Evolutionary conservation across 2,329 filamentous ascomycete species (phyloP), one percentile per base, ranked within the genome.

Genomic region (Aspergillus sp.): DNA sequence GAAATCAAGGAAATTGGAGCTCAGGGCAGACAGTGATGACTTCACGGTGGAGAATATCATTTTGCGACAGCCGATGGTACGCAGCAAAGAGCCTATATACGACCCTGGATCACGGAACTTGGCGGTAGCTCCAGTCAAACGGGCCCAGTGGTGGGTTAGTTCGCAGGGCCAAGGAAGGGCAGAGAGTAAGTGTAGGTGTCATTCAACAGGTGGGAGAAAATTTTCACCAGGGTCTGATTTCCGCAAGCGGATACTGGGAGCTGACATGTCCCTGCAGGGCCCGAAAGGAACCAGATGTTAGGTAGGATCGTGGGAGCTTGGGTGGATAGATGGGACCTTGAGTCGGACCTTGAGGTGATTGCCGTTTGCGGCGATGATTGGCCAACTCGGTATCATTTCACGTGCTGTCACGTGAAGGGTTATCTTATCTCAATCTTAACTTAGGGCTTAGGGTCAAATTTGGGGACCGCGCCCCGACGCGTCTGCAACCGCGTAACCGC

Each of bases 391-490:
- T 13, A 41, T 42, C 0, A 0, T 3, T 27, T 50, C 45, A 58
- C 50, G 20, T 45, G 50, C 1, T 6, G 15, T 51, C 58, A 58
- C 34, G 27, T 60, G 51, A 41, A 3, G 9, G 2, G 3, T 7
- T 2, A 34, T 5, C 13, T 34, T 9, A 12, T 27, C 11, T 34
- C 3, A 13, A 33, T 4, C 2, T 6, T 22, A 5, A 30, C 2
- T 63, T 67, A 68, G 64, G 67, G 62, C 57, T 63, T 58, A 61
- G 62, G 61, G 62, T 61, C 33, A 34, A 24, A n/a, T 3, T 4
- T 7, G 9, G 9, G 27, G 20, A 48, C 56, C 68, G 67, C 66
- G 69, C 67, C 61, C 61, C 54, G 52, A 60, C 61, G 65, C 62
- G 59, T 68, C 34, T 15, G 22, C 27, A 4, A 30, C 7, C 56